Conservation (phyloP, 495 filamentous ascomycete genomes). For the Tuber magnatum region DNA sequence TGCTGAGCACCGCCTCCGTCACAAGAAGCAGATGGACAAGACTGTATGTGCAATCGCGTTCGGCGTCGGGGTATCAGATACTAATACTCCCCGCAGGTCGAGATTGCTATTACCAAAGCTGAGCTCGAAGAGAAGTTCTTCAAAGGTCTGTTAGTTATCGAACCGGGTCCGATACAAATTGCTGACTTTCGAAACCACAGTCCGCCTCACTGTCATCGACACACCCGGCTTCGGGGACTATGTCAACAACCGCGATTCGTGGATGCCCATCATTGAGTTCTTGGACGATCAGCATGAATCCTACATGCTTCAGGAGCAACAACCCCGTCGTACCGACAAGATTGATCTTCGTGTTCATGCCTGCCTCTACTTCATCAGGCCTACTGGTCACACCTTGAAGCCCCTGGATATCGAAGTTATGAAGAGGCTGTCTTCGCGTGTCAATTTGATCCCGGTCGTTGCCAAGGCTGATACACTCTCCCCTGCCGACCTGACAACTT, state of each 20-base stretch:
- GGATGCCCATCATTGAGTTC: conserved; percentile 99
- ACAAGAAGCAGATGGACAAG: conserved; percentile 98
- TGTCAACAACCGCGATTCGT: conserved; percentile 99
- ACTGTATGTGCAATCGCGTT: conserved; percentile 49
- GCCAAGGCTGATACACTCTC: conserved; percentile 98
- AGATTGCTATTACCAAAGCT: conserved; percentile 99
- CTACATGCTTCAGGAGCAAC: conserved; percentile 99
- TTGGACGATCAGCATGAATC: conserved; percentile 99
- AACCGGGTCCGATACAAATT: conserved; percentile 1
- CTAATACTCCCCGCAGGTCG: conserved; percentile 46
- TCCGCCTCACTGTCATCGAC: conserved; percentile 96
- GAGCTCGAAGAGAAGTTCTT: conserved; percentile 99
- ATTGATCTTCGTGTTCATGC: conserved; percentile 98
- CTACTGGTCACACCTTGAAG: conserved; percentile 96
- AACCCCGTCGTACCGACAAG: conserved; percentile 93
- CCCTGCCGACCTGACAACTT: conserved; percentile 78
- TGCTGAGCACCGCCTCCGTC: conserved; percentile 94
- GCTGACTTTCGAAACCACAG: conserved; percentile 46
- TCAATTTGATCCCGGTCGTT: conserved; percentile 96
- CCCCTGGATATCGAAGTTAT: conserved; percentile 98
- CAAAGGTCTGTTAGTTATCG: conserved; percentile 61
- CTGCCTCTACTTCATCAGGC: conserved; percentile 97
- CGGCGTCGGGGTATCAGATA: not conserved
- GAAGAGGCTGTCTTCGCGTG: conserved; percentile 94
- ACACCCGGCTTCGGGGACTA: conserved; percentile 99